Conservation (phyloP, 2,329 filamentous ascomycete species). For the Fusarium pilosicola region DNA sequence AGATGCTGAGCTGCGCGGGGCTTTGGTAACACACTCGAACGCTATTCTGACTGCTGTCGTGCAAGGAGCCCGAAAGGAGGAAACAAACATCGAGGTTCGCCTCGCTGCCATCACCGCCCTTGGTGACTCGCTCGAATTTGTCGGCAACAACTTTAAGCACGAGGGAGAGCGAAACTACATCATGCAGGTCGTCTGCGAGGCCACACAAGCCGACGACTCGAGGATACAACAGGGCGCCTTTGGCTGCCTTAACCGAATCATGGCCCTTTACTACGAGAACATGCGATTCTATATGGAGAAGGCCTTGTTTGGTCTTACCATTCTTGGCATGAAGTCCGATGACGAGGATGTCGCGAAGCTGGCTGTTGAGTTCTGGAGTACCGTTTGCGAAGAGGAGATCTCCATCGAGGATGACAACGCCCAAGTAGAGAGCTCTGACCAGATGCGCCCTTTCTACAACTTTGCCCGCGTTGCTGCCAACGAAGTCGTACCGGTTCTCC, state of each 20-base stretch:
- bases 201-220: constrained; percentile 90
- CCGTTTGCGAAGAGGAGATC: constrained; percentile 99
- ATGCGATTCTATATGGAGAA: constrained; percentile 99
- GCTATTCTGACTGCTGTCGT: constrained; percentile 98
- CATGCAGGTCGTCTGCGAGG: constrained; percentile 99
- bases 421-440: constrained; percentile 76
- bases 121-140: constrained; percentile 96
- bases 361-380: constrained; percentile 99
- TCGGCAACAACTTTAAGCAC: constrained; percentile 98
- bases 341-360: constrained; percentile 99
- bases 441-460: constrained; percentile 93
- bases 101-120: constrained; percentile 93
- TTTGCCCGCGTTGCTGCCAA: constrained; percentile 92
- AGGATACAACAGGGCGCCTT: constrained; percentile 96
- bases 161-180: constrained; percentile 99
- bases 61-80: constrained; percentile 96
- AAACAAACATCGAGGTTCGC: constrained; percentile 89
- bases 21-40: constrained; percentile 88
- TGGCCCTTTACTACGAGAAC: constrained; percentile 98
- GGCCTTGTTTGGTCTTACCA: constrained; percentile 95
- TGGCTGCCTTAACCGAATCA: constrained; percentile 97
- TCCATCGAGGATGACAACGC: constrained; percentile 97
- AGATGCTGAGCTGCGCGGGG: constrained; percentile 84
- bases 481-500: constrained; percentile 92
- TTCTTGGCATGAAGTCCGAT: constrained; percentile 97